Evolutionary conservation across 768 basidiomycete genomes (phyloP), one percentile per base, ranked within the genome.

Genomic region (Phlebiopsis flavidoalba): DNA sequence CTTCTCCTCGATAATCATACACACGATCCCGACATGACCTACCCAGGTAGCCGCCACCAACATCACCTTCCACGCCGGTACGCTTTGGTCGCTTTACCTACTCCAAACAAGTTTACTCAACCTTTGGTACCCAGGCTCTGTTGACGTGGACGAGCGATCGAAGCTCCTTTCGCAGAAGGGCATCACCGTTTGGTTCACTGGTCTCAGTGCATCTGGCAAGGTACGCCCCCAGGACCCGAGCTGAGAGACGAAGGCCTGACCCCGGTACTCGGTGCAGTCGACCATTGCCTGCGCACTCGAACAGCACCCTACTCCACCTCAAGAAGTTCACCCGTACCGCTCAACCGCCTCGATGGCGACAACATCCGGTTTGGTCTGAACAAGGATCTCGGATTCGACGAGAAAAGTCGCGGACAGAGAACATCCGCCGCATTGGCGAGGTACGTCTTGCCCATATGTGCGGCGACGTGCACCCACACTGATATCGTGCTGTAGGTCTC

Each of bases 221-320:
- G 95, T 93, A 46, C 58, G 76, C 57, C 10, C 56, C 0, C 12
- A 35, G 56, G 22, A 36, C 48, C 33, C 55, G 17, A 6, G 37
- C 12, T 17, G 45, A 31, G 43, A 6, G 22, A 24, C 55, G 15
- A 36, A 11, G 40, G 5, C 22, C 57, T 58, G 57, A 58, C 35
- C 8, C 15, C 24, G 19, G 26, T 35, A 48, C 17, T 53, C 58
- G 36, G 40, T 2, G 26, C 71, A 98, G 94, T 98, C 95, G 7
- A 98, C 96, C 24, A 92, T 99, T 65, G 97, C 93, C 5, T 96
- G 93, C 68, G 97, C 97, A 19, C 81, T 99, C 61, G 97, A 99
- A 74, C 95, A 97, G 71, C 92, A 95, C 72, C n/a, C 82, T 99
- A 5, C 79, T 99, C 57, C 92, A 95, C 75, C 77, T 89, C 54